Conservation (phyloP, 331 rosid species). For the Rhamnella rubrinervis region DNA sequence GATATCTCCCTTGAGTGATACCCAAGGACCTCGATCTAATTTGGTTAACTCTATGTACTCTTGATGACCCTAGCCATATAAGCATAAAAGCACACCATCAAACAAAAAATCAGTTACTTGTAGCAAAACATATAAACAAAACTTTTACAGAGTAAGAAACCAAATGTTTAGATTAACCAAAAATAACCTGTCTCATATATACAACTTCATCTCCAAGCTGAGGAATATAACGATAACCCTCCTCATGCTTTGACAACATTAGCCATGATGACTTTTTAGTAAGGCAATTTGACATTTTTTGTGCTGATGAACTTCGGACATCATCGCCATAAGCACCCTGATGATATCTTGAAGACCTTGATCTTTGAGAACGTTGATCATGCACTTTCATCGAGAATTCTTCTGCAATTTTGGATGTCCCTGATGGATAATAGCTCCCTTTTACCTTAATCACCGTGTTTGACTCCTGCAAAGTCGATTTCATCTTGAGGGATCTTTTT, state of each 20-base stretch:
- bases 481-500: conserved; percentile 52
- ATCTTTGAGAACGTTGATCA: conserved; percentile 42
- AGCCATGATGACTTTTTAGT: conserved; percentile 68
- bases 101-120: conserved; percentile 13
- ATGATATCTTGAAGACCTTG: conserved; percentile 48
- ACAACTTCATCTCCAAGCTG: conserved; percentile 88
- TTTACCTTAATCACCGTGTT: conserved; percentile 39
- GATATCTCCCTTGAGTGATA: conserved; percentile 33
- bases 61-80: conserved; percentile 70
- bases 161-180: neutral
- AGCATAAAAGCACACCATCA: conserved; percentile 20
- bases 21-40: conserved; percentile 49
- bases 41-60: conserved; percentile 42
- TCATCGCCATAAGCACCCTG: conserved; percentile 26
- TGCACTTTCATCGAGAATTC: conserved; percentile 32
- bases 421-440: conserved; percentile 38
- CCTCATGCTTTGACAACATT: conserved; percentile 65
- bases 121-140: conserved; percentile 26
- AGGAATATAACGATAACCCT: conserved; percentile 73
- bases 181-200: conserved; percentile 75
- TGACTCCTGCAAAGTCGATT: conserved; percentile 44
- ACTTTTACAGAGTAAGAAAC: conserved; percentile 1
- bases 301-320: conserved; percentile 35
- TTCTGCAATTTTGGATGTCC: conserved; percentile 39
- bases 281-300: conserved; percentile 35